Conservation (phyloP, 768 basidiomycete species). For the Leccinum variicolor region DNA sequence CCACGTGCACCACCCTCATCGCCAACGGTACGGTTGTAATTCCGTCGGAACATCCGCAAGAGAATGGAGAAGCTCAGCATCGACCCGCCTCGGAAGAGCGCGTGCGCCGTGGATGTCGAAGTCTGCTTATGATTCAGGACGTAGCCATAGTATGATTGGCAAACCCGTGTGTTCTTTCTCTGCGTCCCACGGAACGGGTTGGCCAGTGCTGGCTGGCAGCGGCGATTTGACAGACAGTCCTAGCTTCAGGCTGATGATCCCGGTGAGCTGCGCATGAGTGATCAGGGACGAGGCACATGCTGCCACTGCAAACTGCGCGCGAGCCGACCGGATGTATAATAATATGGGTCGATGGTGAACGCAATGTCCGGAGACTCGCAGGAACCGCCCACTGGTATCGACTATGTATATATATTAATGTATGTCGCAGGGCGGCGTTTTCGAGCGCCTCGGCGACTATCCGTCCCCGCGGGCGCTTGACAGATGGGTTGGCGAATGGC, state of each 20-base stretch:
- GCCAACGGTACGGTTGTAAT: neutral
- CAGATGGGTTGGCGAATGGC: slow-evolving; percentile 7
- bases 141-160: neutral
- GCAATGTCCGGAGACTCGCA: slow-evolving; percentile 1
- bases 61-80: neutral
- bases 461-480: slow-evolving; percentile 1
- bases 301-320: neutral
- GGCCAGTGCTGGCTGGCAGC: neutral
- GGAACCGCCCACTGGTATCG: slow-evolving; percentile 5
- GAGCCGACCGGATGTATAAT: neutral
- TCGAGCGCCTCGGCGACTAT: slow-evolving; percentile 8
- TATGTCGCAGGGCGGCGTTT: slow-evolving; percentile 1
- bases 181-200: neutral
- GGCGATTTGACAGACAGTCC: neutral
- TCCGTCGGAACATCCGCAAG: slow-evolving; percentile 9
- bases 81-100: slow-evolving; percentile 1
- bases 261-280: neutral
- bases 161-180: slow-evolving; percentile 2
- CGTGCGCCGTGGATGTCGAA: slow-evolving; percentile 12
- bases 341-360: neutral
- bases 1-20: neutral
- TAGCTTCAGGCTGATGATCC: neutral
- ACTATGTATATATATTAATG: neutral
- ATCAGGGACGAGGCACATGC: slow-evolving; percentile 1
- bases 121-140: slow-evolving; percentile 11